Conservation (phyloP, 371 early-diverging fungal species). For the Nosema muscidifuracis region DNA sequence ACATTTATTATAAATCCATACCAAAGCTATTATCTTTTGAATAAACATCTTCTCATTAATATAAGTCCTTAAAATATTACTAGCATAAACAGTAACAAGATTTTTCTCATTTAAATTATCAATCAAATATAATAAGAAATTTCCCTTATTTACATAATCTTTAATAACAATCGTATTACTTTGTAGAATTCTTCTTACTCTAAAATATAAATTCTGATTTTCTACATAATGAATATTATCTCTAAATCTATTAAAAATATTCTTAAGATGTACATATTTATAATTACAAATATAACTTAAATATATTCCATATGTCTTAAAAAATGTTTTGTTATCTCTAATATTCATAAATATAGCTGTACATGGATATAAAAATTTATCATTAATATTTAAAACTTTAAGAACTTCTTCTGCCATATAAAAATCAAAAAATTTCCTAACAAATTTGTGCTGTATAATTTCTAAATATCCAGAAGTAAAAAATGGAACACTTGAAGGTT, state of each 20-base stretch:
- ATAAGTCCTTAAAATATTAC: conserved; percentile 16
- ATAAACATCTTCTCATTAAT: conserved; percentile 32
- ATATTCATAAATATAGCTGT: conserved; percentile 21
- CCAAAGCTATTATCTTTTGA: conserved; percentile 22
- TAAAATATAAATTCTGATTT: conserved; percentile 36
- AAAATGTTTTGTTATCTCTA: conserved; percentile 12
- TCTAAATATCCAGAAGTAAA: conserved; percentile 49
- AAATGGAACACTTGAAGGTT: conserved; percentile 38
- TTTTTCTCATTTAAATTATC: conserved; percentile 41
- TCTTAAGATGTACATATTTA: conserved; percentile 41
- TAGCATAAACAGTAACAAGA: conserved; percentile 8
- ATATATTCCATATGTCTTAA: conserved; percentile 35
- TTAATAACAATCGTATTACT: conserved; percentile 20
- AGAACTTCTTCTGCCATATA: conserved; percentile 22
- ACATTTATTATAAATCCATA: conserved; percentile 24
- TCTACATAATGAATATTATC: conserved; percentile 25
- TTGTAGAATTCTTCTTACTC: conserved; percentile 26
- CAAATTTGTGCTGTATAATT: conserved; percentile 34
- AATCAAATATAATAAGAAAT: conserved; percentile 12
- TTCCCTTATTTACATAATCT: background rate
- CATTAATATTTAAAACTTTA: conserved; percentile 10
- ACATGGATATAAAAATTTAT: conserved; percentile 16
- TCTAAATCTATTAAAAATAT: conserved; percentile 43
- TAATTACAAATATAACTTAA: conserved; percentile 37
- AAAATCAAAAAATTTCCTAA: conserved; percentile 8